Evolutionary conservation across 768 basidiomycete species (phyloP).

Genomic region (Grammothele lineata): DNA sequence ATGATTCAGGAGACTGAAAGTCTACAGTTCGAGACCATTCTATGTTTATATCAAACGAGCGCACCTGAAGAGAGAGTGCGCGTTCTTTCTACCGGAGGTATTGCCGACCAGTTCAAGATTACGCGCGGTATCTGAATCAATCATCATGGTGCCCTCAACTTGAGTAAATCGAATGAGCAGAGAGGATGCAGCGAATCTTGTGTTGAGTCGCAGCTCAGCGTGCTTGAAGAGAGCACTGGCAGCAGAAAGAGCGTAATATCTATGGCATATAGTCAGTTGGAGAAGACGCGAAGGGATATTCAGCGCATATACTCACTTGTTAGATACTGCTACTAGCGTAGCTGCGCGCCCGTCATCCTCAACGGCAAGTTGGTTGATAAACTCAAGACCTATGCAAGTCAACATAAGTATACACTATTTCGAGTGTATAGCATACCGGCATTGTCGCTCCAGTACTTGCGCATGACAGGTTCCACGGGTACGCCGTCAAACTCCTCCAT

Average conservation of each 20-base stretch:
- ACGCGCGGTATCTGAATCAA: constrained; percentile 83
- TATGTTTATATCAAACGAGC: not conserved
- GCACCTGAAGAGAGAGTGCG: constrained; percentile 79
- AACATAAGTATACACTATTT: not conserved
- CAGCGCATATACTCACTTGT: constrained; percentile 57
- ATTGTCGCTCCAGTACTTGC: constrained; percentile 84
- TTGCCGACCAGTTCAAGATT: constrained; percentile 91
- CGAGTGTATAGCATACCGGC: constrained; percentile 43
- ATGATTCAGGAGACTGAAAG: constrained; percentile 61
- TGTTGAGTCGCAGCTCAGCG: constrained; percentile 64
- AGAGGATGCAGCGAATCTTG: constrained; percentile 64
- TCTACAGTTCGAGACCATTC: not conserved
- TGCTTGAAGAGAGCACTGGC: constrained; percentile 85
- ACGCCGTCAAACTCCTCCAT: constrained; percentile 69
- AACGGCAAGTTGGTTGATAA: constrained; percentile 70
- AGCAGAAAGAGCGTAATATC: constrained; percentile 88
- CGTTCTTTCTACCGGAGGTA: constrained; percentile 57
- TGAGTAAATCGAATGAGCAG: constrained; percentile 72
- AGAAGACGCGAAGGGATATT: no score
- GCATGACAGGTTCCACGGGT: constrained; percentile 62
- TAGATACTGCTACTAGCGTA: constrained; percentile 70
- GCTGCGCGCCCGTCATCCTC: constrained; percentile 81
- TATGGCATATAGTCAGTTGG: constrained; percentile 25
- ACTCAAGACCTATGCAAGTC: constrained; percentile 59
- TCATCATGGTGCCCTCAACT: constrained; percentile 91